Percentiles rank a stretch among this genome's conserved stretches.
Conservation (phyloP, 169 alveolate genomes). For the Plasmodium gonderi region DNA sequence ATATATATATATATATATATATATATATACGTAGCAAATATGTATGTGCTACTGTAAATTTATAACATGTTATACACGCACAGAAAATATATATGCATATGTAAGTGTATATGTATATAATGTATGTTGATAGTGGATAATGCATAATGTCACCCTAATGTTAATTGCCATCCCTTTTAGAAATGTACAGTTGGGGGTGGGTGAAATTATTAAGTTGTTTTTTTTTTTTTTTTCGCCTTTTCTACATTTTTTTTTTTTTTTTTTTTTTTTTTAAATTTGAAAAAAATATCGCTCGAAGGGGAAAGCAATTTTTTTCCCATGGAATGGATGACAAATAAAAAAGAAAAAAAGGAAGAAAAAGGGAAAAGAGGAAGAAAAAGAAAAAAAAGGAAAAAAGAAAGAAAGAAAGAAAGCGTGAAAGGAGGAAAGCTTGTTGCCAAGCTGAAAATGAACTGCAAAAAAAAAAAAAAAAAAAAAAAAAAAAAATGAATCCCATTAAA, state of each 20-base stretch:
- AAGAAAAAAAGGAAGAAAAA: not conserved
- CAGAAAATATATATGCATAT: too few relatives aligned
- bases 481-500: not conserved
- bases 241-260: not conserved
- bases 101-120: too few relatives aligned
- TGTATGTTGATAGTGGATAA: too few relatives aligned
- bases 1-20: too few relatives aligned
- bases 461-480: not conserved
- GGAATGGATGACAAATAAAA: not conserved
- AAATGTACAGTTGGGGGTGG: too few relatives aligned
- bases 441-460: not conserved
- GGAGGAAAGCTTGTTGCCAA: not conserved
- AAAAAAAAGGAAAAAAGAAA: not conserved
- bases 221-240: not conserved
- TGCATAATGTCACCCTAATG: too few relatives aligned
- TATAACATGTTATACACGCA: too few relatives aligned
- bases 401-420: not conserved
- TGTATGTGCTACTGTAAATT: too few relatives aligned
- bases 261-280: not conserved
- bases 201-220: too few relatives aligned
- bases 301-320: not conserved
- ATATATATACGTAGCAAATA: too few relatives aligned
- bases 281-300: not conserved
- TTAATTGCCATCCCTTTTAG: too few relatives aligned
- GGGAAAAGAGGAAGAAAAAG: not conserved